A percentile compares a stretch with the other conserved stretches of the same genome.
Evolutionary conservation across 345 rosid species (phyloP).

Genomic region (Pistacia atlantica): DNA sequence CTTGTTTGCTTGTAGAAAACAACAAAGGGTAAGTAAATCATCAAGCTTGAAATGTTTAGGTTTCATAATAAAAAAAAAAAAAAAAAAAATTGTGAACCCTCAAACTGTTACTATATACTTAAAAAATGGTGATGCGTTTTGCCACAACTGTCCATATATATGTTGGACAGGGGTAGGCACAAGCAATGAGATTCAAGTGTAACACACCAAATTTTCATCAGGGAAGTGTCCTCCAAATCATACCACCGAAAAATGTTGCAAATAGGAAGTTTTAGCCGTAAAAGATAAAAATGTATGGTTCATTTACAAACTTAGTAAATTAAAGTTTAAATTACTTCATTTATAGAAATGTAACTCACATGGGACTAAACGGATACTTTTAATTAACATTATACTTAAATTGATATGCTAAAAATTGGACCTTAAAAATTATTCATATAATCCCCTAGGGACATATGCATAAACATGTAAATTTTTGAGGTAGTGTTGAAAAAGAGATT

Average conservation of each 20-base stretch:
- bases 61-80: not conserved
- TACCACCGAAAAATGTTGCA: not conserved
- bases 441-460: not conserved
- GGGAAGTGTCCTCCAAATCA: not conserved
- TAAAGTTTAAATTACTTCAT: not conserved
- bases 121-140: not conserved
- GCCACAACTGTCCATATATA: not conserved
- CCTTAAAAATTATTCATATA: too few relatives aligned
- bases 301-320: not conserved
- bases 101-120: not conserved
- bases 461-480: not conserved
- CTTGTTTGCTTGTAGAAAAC: too few relatives aligned
- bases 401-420: not conserved
- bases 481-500: not conserved
- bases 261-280: not conserved
- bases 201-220: not conserved
- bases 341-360: not conserved
- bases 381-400: not conserved
- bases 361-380: not conserved
- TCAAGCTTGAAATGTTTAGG: not conserved
- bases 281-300: not conserved
- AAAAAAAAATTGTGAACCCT: not conserved
- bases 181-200: not conserved
- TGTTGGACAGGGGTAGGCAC: not conserved
- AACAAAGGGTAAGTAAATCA: not conserved